These are phyloP conservation scores for Polyporus tsugae DNA, from an alignment of 1,284 basidiomycete species.

Conservation along the genomic window DNA sequence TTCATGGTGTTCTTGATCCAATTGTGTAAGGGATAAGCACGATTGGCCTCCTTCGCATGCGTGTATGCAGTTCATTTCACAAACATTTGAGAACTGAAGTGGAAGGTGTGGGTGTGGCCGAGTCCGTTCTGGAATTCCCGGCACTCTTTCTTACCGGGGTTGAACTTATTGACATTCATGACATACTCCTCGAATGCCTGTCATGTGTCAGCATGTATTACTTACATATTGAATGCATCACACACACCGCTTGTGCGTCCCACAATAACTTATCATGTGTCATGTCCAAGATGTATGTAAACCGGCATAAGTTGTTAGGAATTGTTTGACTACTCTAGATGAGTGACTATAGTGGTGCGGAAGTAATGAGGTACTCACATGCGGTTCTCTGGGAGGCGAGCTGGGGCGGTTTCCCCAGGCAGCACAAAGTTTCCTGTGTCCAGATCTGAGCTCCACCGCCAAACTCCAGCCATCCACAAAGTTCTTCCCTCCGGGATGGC, in stretches of 20 bases:
- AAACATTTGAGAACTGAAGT: not conserved
- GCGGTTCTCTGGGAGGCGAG: not conserved
- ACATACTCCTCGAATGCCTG: not conserved
- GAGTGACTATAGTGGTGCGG: too few species aligned
- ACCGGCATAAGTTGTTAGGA: not conserved
- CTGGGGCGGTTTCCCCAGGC: not conserved
- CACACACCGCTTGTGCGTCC: not conserved
- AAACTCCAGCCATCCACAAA: not conserved
- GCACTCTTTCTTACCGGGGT: not conserved
- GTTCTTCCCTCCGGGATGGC: not conserved
- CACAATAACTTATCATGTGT: not conserved
- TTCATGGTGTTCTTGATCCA: not conserved
- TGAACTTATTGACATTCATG: not conserved
- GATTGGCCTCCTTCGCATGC: not conserved
- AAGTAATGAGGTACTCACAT: not conserved
- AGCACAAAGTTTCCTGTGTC: not conserved
- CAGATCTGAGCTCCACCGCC: not conserved
- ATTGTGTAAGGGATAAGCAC: not conserved
- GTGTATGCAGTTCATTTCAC: not conserved
- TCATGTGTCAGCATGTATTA: not conserved
- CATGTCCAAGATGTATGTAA: not conserved
- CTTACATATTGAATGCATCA: not conserved
- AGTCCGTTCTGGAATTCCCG: not conserved
- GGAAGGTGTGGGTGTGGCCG: not conserved
- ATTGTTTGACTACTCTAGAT: too few species aligned